Percentiles rank a stretch among this genome's conserved stretches.
Conservation (phyloP, 2,329 filamentous ascomycete species). For the Talaromyces funiculosus region DNA sequence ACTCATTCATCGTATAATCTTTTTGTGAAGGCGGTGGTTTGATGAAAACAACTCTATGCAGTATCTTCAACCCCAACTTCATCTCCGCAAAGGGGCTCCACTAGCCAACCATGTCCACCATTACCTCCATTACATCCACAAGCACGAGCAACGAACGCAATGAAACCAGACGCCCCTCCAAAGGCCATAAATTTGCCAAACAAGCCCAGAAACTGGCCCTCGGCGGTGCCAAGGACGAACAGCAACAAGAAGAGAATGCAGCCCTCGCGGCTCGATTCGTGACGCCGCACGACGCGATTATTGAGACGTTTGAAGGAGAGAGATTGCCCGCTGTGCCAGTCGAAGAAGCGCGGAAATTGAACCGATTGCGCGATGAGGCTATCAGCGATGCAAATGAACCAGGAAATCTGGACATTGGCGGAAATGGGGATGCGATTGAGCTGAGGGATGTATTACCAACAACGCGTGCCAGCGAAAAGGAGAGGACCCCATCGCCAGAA, state of each 20-base stretch:
- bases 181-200: background rate
- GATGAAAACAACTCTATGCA: background rate
- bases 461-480: background rate
- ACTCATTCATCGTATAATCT: background rate
- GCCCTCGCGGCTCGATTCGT: slow-evolving; percentile 31
- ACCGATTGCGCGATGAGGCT: slow-evolving; percentile 32
- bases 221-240: background rate
- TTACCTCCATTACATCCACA: background rate
- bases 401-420: background rate
- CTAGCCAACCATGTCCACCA: slow-evolving; percentile 3
- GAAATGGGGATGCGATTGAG: background rate
- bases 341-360: slow-evolving; percentile 65
- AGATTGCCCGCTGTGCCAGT: slow-evolving; percentile 64
- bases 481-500: background rate
- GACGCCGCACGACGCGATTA: slow-evolving; percentile 66
- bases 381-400: slow-evolving; percentile 15
- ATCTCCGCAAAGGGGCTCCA: background rate
- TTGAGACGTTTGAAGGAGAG: slow-evolving; percentile 62
- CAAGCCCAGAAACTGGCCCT: slow-evolving; percentile 12
- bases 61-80: background rate
- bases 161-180: background rate
- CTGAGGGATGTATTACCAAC: background rate
- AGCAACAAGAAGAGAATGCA: slow-evolving; percentile 15
- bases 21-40: background rate
- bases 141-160: background rate